These are phyloP conservation scores for Chrysanthemum lavandulifolium DNA, from an alignment of 129 eudicot species.

Conservation along the genomic window DNA sequence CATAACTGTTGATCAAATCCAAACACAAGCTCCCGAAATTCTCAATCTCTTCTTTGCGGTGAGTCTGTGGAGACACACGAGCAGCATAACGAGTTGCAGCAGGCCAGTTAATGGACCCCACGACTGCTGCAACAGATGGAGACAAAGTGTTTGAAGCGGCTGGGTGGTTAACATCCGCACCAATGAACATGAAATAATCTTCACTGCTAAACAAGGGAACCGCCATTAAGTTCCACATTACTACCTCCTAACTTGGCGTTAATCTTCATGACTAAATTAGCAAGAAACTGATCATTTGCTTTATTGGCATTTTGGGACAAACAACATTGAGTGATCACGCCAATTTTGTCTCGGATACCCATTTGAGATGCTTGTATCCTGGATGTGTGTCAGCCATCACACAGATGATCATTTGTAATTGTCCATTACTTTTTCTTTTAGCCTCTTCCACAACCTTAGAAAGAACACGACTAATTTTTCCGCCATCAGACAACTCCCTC, in stretches of 20 bases:
- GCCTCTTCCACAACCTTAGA: constrained; percentile 25
- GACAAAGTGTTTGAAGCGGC: constrained; percentile 35
- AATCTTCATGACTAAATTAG: constrained; percentile 67
- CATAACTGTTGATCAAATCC: constrained; percentile 56
- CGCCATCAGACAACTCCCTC: constrained; percentile 21
- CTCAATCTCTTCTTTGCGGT: constrained; percentile 55
- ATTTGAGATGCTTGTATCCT: constrained; percentile 69
- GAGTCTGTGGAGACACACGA: constrained; percentile 54
- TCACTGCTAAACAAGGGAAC: constrained; percentile 34
- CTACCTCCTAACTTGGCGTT: constrained; percentile 87
- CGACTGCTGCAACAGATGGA: constrained; percentile 84
- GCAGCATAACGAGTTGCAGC: constrained; percentile 62
- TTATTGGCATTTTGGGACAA: constrained; percentile 41
- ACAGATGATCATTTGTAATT: constrained; percentile 55
- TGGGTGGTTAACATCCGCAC: constrained; percentile 93
- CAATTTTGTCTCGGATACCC: constrained; percentile 62
- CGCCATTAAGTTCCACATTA: constrained; percentile 47
- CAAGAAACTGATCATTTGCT: constrained; percentile 56
- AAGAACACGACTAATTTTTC: constrained; percentile 30
- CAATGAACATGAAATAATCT: constrained; percentile 69
- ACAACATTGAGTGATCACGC: constrained; percentile 76
- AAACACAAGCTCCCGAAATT: constrained; percentile 53
- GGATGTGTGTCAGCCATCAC: constrained; percentile 48
- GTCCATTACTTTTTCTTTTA: neutral
- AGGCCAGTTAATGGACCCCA: constrained; percentile 75